These are phyloP conservation scores for Globisporangium emineosum DNA, from an alignment of 352 stramenopile genomes.

Conservation along the genomic window DNA sequence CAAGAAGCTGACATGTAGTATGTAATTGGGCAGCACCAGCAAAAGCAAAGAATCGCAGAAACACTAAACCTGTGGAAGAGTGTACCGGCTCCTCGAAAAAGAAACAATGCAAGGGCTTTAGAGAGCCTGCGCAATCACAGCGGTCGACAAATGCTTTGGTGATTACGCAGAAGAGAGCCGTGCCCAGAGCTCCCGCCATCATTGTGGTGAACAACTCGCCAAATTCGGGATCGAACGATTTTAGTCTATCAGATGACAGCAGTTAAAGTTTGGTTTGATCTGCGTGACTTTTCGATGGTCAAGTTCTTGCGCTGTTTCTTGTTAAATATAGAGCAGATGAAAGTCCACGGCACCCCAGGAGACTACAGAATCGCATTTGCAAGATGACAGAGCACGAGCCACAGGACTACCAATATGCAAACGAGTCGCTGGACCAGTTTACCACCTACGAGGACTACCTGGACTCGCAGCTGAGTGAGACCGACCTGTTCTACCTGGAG, in stretches of 20 bases:
- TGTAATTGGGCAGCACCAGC: constrained; percentile 3
- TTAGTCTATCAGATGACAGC: constrained; percentile 20
- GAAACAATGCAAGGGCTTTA: constrained; percentile 3
- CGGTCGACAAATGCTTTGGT: not conserved
- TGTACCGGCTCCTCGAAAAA: constrained; percentile 6
- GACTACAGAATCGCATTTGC: not conserved
- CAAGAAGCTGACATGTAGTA: no score
- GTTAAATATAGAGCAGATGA: constrained; percentile 9
- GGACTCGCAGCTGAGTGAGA: constrained; percentile 90
- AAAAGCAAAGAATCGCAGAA: constrained; percentile 5
- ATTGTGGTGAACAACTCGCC: constrained; percentile 5
- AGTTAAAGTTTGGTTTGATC: not conserved
- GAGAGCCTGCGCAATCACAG: not conserved
- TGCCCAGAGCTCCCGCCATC: not conserved
- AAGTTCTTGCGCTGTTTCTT: not conserved
- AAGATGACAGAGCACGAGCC: constrained; percentile 51
- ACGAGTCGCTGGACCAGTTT: constrained; percentile 88
- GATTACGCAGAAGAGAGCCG: not conserved
- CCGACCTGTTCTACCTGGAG: constrained; percentile 93
- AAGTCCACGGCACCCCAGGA: not conserved
- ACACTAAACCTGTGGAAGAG: not conserved
- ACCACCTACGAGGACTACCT: constrained; percentile 95
- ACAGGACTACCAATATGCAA: constrained; percentile 65
- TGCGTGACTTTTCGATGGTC: not conserved
- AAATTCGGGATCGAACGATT: constrained; percentile 8